A percentile compares a stretch with the other conserved stretches of the same genome.
phyloP scores from a whole-genome alignment of 176 grass and related monocot species.

The Bothriochloa decipiens region DNA sequence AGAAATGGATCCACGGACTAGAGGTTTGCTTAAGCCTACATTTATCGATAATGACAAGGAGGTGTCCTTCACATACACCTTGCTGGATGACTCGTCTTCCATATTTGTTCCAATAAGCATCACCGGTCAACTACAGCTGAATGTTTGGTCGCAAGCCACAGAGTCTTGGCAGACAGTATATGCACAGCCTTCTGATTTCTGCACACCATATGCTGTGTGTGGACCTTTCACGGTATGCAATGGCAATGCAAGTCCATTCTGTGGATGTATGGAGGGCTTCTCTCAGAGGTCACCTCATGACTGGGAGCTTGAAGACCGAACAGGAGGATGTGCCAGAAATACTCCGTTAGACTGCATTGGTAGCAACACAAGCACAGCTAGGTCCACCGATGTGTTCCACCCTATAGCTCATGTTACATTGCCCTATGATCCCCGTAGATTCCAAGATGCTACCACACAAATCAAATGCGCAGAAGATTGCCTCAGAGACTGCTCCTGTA shows the following conservation, averaged over 20 bases:
- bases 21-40: slow-evolving; percentile 13
- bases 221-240: slow-evolving; percentile 14
- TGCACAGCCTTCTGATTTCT: slow-evolving; percentile 18
- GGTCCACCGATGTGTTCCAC: slow-evolving; percentile 7
- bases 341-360: background rate
- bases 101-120: slow-evolving; percentile 1
- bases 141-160: slow-evolving; percentile 3
- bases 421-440: background rate
- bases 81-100: background rate
- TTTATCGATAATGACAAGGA: slow-evolving; percentile 10
- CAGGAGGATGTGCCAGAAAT: background rate
- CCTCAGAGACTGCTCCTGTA: background rate
- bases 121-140: slow-evolving; percentile 10
- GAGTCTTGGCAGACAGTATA: slow-evolving; percentile 5
- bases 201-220: background rate
- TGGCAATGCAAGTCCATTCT: slow-evolving; percentile 3
- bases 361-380: background rate
- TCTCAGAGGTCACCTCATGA: background rate
- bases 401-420: background rate
- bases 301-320: background rate
- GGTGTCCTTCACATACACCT: slow-evolving; percentile 16
- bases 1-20: slow-evolving; percentile 26
- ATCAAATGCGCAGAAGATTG: background rate
- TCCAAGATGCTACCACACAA: background rate
- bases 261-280: slow-evolving; percentile 15